phyloP scores from a whole-genome alignment of 192 early-diverging fungal species.

The Rhizophagus sp. region DNA sequence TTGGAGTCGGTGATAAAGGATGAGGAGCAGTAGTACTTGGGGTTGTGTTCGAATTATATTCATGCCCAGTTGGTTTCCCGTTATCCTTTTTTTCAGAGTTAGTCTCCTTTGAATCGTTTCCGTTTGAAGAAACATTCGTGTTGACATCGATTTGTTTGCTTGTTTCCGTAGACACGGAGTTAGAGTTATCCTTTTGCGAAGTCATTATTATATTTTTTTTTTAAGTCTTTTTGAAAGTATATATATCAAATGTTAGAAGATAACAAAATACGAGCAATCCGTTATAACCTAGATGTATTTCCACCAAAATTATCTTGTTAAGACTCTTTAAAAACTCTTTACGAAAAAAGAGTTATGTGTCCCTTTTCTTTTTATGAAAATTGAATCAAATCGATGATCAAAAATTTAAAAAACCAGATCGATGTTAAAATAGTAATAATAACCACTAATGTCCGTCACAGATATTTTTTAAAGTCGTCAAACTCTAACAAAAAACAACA shows the following conservation, averaged over 20 bases:
- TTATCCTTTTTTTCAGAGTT: slow-evolving; percentile 21
- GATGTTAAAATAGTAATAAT: neutral
- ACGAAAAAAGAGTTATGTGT: too few relatives aligned
- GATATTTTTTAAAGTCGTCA: neutral
- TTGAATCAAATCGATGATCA: slow-evolving; percentile 4
- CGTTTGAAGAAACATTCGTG: neutral
- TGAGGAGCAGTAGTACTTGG: neutral
- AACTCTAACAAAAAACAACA: neutral
- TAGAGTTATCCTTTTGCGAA: neutral
- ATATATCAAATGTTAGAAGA: neutral
- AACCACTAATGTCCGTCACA: slow-evolving; percentile 1
- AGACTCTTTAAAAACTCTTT: neutral
- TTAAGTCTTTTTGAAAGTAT: neutral
- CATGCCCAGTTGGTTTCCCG: slow-evolving; percentile 14
- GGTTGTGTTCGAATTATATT: slow-evolving; percentile 18
- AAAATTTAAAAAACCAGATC: slow-evolving; percentile 6
- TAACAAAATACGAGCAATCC: neutral
- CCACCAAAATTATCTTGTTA: neutral
- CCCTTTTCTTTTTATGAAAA: neutral
- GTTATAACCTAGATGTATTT: slow-evolving; percentile 8
- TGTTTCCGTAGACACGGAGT: neutral
- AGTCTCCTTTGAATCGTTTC: slow-evolving; percentile 1
- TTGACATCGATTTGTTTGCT: slow-evolving; percentile 15
- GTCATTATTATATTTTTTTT: slow-evolving; percentile 7
- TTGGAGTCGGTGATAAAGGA: slow-evolving; percentile 23